Conservation (phyloP, 345 rosid genomes). For the Corchorus capsularis region DNA sequence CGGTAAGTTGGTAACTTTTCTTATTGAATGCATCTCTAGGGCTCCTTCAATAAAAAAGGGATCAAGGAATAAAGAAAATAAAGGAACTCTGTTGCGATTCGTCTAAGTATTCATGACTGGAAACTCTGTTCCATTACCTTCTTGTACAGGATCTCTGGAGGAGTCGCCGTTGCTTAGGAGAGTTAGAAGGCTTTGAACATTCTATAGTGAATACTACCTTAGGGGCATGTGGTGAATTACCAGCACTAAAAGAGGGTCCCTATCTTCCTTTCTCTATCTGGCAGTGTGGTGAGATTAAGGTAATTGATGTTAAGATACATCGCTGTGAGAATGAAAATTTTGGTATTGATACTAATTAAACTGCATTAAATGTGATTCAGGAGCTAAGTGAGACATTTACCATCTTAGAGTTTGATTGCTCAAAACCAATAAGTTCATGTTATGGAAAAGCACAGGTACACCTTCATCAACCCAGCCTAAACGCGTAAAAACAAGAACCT, state of each 20-base stretch:
- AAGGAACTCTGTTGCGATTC: background rate
- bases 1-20: constrained; percentile 51
- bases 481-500: background rate
- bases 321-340: background rate
- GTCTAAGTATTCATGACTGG: background rate
- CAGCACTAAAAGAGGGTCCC: constrained; percentile 62
- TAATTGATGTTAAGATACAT: constrained; percentile 27
- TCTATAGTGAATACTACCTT: constrained; percentile 67
- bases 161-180: constrained; percentile 63
- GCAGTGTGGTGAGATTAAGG: constrained; percentile 91
- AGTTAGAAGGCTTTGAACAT: constrained; percentile 90
- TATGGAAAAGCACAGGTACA: constrained; percentile 68
- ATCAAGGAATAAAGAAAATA: background rate
- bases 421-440: constrained; percentile 63
- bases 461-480: background rate
- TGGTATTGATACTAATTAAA: background rate
- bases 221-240: constrained; percentile 80
- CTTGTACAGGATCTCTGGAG: constrained; percentile 77
- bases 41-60: background rate
- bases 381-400: constrained; percentile 66
- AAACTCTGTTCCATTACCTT: background rate
- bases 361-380: constrained; percentile 40
- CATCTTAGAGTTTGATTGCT: constrained; percentile 74
- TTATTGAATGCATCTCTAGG: background rate
- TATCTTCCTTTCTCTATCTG: constrained; percentile 72